Base-by-base conservation (phyloP, 352 stramenopile species). In the Pythium rishiriense region DNA sequence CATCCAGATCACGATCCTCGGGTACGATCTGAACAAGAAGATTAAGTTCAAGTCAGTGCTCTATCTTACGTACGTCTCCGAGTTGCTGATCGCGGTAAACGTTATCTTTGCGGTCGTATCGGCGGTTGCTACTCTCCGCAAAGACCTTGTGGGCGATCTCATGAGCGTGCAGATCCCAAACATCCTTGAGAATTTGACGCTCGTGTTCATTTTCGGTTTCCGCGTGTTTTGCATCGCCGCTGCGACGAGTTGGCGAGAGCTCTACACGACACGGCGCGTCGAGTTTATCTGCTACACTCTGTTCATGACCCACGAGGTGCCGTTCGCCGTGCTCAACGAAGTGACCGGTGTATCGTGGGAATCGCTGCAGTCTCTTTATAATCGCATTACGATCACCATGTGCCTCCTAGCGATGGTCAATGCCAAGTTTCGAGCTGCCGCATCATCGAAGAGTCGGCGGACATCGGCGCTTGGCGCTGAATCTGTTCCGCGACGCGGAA, bases 1-100 rank as follows among this genome's bases (percentile, higher is more conserved):
- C 22, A 52, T 56, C 17, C 73, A 80, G 50, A 66, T 76, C 45
- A 63, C 64, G 6, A 73, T 80, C 50, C 75, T 75, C 57, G 68
- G 65, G 24, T 51, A 55, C 15, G 73, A 80, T 50, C 45, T 73
- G 2, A 59, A 58, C 24, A 28, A 41, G 10, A 73, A 73, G 28
- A 57, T 76, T 24, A 61, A 39, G 37, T 69, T 75, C 45, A 47
- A 65, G 48, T 68, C 70, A 11, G 31, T 81, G 29, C 37, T 49
- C 12, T 59, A 60, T 39, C 50, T 78, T 24, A 76, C 62, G 54
- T 58, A 50, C 31, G 49, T 55, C 4, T 45, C 64, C 7, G 68
- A 78, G 45, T n/a, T 60, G 12, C 51, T 78, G 8, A 54, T 48
- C 25, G 7, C 15, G 46, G 10, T 53, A 1, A 53, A n/a, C 6